Evolutionary conservation across 1,139 yeast species (phyloP), one percentile per base, ranked within the genome.

Genomic region (Suhomyces bribrorum): DNA sequence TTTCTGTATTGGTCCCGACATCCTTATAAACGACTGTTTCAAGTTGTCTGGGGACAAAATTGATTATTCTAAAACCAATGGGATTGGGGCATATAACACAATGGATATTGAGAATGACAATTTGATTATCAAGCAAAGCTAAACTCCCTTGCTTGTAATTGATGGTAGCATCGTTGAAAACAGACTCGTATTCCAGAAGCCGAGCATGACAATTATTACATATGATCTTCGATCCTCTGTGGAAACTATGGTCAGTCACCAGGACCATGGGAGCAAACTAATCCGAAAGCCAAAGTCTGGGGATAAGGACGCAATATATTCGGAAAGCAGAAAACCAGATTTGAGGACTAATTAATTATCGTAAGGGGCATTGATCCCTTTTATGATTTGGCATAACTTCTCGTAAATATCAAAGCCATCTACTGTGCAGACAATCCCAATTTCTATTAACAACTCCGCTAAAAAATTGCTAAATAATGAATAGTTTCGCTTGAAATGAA

Each of bases 31-130:
- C 37, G 5, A 43, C 31, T 9, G 26, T 15, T 14, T 25, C 17
- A 1, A 43, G 43, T 6, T 30, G 14, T 12, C 28, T 27, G 4
- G 43, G 38, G n/a, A 37, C 40, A 20, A 47, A 31, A 9, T 38
- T 38, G 12, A 46, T 38, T 3, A 54, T 37, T 30, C 45, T 46
- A 31, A 47, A 50, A 5, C 60, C 58, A 12, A 54, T 34, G 7
- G 45, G 39, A n/a, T 40, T 46, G 18, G 36, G 32, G 32, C 59
- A 55, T 4, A 15, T 24, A n/a, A 31, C 38, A 26, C 59, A 55
- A 16, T 35, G 29, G 8, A 38, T 22, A n/a, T 42, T 43, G 34
- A 34, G 31, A 23, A 44, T 36, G 14, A 34, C 33, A n/a, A 40
- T 34, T 14, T 34, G 37, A 24, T 34, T 38, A n/a, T 23, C 32